Conservation (phyloP, 441 rosid species). For the Brassica balearica region DNA sequence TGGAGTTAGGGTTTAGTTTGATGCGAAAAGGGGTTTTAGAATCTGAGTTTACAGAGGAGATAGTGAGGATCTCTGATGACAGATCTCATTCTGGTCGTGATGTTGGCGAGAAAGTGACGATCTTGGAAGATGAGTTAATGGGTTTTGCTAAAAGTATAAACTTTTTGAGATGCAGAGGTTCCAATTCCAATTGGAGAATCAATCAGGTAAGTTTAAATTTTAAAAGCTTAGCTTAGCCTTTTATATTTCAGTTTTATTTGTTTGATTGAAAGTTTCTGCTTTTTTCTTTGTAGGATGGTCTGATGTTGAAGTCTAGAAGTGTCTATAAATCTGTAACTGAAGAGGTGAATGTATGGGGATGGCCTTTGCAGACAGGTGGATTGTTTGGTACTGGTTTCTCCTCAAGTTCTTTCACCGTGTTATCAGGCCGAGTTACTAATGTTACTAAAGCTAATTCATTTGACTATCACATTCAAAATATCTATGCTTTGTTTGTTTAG, state of each 20-base stretch:
- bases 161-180: conserved; percentile 61
- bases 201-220: conserved; percentile 55
- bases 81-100: conserved; percentile 51
- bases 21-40: conserved; percentile 34
- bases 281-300: conserved; percentile 53
- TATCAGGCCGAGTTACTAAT: conserved; percentile 85
- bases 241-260: neutral
- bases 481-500: conserved; percentile 11
- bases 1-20: conserved; percentile 56
- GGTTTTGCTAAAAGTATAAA: conserved; percentile 46
- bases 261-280: conserved; percentile 5
- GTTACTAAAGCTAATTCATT: conserved; percentile 35
- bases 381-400: conserved; percentile 62
- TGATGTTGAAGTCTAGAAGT: conserved; percentile 65
- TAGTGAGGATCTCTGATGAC: conserved; percentile 53
- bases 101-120: conserved; percentile 52
- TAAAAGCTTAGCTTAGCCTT: conserved; percentile 3
- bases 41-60: conserved; percentile 49
- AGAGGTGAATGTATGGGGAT: conserved; percentile 91
- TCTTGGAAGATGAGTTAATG: conserved; percentile 59
- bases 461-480: neutral
- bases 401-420: conserved; percentile 58
- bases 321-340: conserved; percentile 68
- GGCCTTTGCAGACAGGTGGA: conserved; percentile 90
- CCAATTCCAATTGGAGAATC: conserved; percentile 65